Conservation (phyloP, 2,329 filamentous ascomycete species). For the Fusarium brevicatenulatum region DNA sequence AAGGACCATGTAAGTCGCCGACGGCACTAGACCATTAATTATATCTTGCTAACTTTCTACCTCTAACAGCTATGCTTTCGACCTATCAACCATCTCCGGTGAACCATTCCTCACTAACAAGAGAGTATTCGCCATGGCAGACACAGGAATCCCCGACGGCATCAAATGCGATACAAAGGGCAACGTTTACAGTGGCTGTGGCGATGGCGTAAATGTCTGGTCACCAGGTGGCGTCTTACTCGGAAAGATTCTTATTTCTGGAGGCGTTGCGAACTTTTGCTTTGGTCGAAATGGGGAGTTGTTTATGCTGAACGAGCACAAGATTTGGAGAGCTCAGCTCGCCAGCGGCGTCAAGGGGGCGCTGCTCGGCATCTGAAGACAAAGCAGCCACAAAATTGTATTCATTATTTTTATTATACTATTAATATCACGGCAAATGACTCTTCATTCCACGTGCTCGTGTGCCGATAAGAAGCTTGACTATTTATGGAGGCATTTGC, state of each 20-base stretch:
- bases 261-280: conserved; percentile 59
- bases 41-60: background rate
- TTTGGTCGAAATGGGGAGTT: conserved; percentile 57
- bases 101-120: conserved; percentile 58
- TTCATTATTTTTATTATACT: background rate
- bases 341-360: conserved; percentile 29
- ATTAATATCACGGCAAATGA: background rate
- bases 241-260: conserved; percentile 55
- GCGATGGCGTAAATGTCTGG: conserved; percentile 62
- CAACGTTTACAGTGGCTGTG: conserved; percentile 61
- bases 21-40: accelerated
- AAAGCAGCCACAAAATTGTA: background rate
- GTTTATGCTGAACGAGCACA: conserved; percentile 60
- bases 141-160: conserved; percentile 58
- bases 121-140: conserved; percentile 61
- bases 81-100: conserved; percentile 41
- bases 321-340: conserved; percentile 51
- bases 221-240: conserved; percentile 57
- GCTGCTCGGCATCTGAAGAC: conserved; percentile 19
- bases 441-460: background rate
- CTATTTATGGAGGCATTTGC: background rate
- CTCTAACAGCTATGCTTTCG: conserved; percentile 49
- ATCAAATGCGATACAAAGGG: conserved; percentile 59
- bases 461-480: background rate
- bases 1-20: conserved; percentile 41